These are phyloP conservation scores for Moesziomyces antarcticus DNA, from an alignment of 1,284 basidiomycete species.

Conservation along the genomic window DNA sequence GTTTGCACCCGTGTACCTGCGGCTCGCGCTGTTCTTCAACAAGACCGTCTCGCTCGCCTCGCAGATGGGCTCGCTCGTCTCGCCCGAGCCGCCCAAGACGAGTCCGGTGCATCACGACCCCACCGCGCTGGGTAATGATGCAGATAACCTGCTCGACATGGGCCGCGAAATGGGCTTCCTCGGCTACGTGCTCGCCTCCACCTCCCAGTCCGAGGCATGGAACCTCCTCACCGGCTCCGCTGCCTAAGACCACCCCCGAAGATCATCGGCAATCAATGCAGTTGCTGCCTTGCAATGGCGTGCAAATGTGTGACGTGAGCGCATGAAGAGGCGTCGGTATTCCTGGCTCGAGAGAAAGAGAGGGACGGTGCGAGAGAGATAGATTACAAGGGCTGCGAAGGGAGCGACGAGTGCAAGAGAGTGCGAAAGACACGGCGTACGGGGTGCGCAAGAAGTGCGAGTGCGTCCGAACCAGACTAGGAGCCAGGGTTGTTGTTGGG, in stretches of 20 bases:
- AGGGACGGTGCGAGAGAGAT: neutral
- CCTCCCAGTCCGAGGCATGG: conserved; percentile 23
- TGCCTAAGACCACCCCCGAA: no score
- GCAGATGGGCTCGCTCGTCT: conserved; percentile 26
- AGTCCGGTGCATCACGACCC: conserved; percentile 17
- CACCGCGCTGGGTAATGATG: conserved; percentile 18
- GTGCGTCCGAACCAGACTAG: neutral
- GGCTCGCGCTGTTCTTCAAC: conserved; percentile 34
- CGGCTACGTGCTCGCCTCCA: conserved; percentile 32
- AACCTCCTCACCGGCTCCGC: conserved; percentile 13
- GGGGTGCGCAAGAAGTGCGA: neutral
- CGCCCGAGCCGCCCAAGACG: conserved; percentile 2
- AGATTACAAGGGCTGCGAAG: neutral
- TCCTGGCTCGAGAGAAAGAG: neutral
- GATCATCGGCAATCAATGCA: no score
- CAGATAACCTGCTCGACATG: conserved; percentile 29
- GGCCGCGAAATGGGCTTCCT: conserved; percentile 28
- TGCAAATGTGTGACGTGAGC: no score
- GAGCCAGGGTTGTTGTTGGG: neutral
- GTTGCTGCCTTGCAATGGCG: no score
- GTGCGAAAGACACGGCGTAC: neutral
- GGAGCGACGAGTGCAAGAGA: neutral
- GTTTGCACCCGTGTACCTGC: conserved; percentile 35
- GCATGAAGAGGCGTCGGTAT: no score
- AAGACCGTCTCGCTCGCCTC: conserved; percentile 23